Percentiles rank a stretch among this genome's conserved stretches.
Conservation (phyloP, 2,329 filamentous ascomycete species). For the Scedosporium dehoogii region DNA sequence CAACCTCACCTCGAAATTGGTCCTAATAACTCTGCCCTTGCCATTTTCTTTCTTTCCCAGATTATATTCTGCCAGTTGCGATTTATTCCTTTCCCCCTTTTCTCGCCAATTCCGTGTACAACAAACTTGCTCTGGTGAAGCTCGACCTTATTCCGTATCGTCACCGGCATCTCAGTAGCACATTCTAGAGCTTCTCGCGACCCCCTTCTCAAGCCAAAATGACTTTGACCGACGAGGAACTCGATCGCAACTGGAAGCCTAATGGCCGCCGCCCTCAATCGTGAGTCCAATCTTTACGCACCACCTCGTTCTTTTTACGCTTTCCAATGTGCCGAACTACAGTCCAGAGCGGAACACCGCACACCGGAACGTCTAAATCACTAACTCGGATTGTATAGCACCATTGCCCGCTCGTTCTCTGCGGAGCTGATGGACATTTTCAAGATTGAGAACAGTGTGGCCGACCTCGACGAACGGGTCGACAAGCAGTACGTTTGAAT, state of each 20-base stretch:
- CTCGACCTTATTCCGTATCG: not conserved
- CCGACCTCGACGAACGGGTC: slow-evolving; percentile 64
- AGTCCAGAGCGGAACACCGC: not conserved
- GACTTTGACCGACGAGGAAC: slow-evolving; percentile 50
- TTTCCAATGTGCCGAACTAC: not conserved
- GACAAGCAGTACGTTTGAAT: slow-evolving; percentile 61
- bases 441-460: slow-evolving; percentile 69
- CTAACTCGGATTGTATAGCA: slow-evolving; percentile 39
- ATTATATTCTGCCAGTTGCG: not conserved
- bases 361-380: slow-evolving; percentile 5
- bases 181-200: not conserved
- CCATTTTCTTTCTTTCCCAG: not conserved
- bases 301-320: not conserved
- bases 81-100: not conserved
- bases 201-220: slow-evolving; percentile 16
- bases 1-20: not conserved
- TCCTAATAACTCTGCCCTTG: not conserved
- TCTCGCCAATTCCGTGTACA: not conserved
- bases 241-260: slow-evolving; percentile 72
- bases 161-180: not conserved
- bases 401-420: slow-evolving; percentile 80
- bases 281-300: slow-evolving; percentile 44
- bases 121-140: not conserved
- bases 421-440: slow-evolving; percentile 81
- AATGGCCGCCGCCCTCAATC: slow-evolving; percentile 71